Percentiles rank a stretch among this genome's conserved stretches.
These are phyloP conservation scores for Monosporascus sp. DNA, from an alignment of 2,329 filamentous ascomycete species.

Conservation along the genomic window DNA sequence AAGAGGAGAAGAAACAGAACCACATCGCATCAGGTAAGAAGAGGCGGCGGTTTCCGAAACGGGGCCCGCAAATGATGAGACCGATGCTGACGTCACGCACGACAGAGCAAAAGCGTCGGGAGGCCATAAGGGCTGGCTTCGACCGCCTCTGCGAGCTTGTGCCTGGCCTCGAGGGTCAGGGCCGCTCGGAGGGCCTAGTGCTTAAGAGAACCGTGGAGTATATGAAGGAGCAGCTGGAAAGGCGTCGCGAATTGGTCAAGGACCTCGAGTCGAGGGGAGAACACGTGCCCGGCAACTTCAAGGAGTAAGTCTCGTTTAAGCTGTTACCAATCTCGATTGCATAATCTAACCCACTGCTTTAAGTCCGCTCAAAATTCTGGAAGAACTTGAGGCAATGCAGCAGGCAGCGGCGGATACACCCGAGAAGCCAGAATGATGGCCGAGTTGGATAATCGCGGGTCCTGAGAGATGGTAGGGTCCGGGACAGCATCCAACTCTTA, in stretches of 20 bases:
- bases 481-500: too few species aligned
- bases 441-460: neutral
- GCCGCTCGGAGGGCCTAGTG: conserved; percentile 80
- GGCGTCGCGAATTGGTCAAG: conserved; percentile 52
- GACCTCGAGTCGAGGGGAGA: conserved; percentile 52
- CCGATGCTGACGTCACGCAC: neutral
- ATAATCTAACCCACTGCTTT: neutral
- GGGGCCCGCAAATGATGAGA: neutral
- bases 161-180: conserved; percentile 76
- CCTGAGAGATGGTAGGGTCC: neutral
- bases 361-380: conserved; percentile 23
- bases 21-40: conserved; percentile 48
- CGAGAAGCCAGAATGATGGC: neutral
- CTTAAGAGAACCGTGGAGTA: conserved; percentile 65
- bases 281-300: conserved; percentile 41
- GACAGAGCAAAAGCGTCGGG: conserved; percentile 54
- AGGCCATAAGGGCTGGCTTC: conserved; percentile 77
- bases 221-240: conserved; percentile 54
- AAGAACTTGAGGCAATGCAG: conserved; percentile 19
- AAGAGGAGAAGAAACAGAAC: conserved; percentile 51
- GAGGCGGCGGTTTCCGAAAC: neutral
- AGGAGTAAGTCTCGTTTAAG: conserved; percentile 28
- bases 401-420: conserved; percentile 4
- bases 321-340: too few species aligned
- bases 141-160: conserved; percentile 76